Evolutionary conservation across 768 basidiomycete species (phyloP).

Genomic region (Russula olivacea): DNA sequence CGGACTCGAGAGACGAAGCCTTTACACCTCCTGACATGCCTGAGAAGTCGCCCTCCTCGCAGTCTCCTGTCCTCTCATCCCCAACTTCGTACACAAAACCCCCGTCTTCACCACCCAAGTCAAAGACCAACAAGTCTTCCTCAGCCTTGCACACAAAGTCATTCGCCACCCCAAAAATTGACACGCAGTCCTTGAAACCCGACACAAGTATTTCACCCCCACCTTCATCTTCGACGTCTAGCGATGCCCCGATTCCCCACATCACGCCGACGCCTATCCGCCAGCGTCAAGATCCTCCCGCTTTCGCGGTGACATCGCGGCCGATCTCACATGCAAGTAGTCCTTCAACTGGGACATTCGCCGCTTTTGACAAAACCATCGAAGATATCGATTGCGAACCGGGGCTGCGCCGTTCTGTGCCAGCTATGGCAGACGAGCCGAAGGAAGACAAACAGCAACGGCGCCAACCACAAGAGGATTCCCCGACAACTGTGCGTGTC

Average conservation of each 20-base stretch:
- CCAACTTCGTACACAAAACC: slow-evolving; percentile 2
- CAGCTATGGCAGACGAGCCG: background rate
- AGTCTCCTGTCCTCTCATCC: slow-evolving; percentile 20
- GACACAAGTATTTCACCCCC: slow-evolving; percentile 25
- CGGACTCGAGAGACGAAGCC: slow-evolving; percentile 13
- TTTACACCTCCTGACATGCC: slow-evolving; percentile 21
- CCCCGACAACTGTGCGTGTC: slow-evolving; percentile 15
- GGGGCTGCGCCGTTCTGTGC: background rate
- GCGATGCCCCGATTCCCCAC: slow-evolving; percentile 23
- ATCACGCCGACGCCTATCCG: slow-evolving; percentile 33
- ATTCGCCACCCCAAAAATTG: background rate
- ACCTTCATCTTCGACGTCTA: slow-evolving; percentile 28
- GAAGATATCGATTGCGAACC: background rate
- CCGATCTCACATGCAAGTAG: slow-evolving; percentile 29
- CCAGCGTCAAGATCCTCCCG: slow-evolving; percentile 30
- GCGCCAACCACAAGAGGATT: background rate
- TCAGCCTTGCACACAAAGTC: background rate
- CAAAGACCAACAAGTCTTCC: slow-evolving; percentile 14
- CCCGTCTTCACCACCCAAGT: background rate
- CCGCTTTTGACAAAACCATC: slow-evolving; percentile 2
- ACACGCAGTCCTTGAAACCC: slow-evolving; percentile 1
- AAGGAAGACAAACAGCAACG: background rate
- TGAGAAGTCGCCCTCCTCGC: slow-evolving; percentile 17
- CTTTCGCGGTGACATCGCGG: slow-evolving; percentile 36
- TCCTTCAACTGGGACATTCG: slow-evolving; percentile 5